Percentiles rank a stretch among this genome's conserved stretches.
Evolutionary conservation across 2,329 filamentous ascomycete species (phyloP).

Genomic region (Colletotrichum gigasporum): DNA sequence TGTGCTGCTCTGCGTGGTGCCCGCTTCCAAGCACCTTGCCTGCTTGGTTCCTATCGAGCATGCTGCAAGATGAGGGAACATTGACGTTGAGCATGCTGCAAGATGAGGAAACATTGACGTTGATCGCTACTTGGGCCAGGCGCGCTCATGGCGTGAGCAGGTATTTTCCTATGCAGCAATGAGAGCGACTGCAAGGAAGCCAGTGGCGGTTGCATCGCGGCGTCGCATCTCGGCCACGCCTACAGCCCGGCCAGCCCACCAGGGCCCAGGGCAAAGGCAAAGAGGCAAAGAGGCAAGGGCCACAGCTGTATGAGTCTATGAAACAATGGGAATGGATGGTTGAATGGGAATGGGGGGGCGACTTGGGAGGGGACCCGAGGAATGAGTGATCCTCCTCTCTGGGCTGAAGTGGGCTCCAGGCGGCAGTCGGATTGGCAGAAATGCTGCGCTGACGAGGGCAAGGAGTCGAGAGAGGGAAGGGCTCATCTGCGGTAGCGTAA

Average conservation of each 20-base stretch:
- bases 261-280: background rate
- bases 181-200: constrained; percentile 12
- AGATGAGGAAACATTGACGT: constrained; percentile 27
- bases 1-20: too few relatives aligned
- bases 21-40: too few relatives aligned
- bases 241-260: background rate
- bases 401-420: constrained; percentile 25
- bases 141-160: background rate
- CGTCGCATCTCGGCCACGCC: constrained; percentile 6
- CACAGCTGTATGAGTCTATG: background rate
- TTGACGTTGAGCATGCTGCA: constrained; percentile 24
- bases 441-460: constrained; percentile 6
- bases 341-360: too few relatives aligned
- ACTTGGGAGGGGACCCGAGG: constrained; percentile 10
- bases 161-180: too few relatives aligned
- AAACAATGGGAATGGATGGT: constrained; percentile 22
- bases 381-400: constrained; percentile 20
- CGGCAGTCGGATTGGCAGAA: constrained; percentile 8
- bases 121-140: constrained; percentile 6
- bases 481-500: constrained; percentile 21
- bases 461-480: background rate
- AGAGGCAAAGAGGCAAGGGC: background rate
- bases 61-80: constrained; percentile 27
- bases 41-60: background rate
- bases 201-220: constrained; percentile 17